Percentiles rank a stretch among this genome's conserved stretches.
Conservation (phyloP, 257 asterid species). For the Verbena officinalis region DNA sequence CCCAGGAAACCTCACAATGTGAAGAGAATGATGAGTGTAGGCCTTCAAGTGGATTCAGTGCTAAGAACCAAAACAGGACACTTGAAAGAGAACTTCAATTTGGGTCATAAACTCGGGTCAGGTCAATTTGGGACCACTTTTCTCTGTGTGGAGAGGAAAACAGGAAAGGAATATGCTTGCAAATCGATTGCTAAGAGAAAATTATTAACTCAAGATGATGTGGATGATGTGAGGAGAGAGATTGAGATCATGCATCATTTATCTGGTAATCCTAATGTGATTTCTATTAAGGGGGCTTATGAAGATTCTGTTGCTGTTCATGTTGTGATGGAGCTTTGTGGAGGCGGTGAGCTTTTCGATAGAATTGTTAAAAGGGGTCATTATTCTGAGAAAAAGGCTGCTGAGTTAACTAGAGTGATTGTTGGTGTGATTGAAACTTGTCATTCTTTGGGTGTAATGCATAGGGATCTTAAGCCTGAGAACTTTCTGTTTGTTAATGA, state of each 20-base stretch:
- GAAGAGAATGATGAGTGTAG: conserved; percentile 60
- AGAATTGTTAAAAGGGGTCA: conserved; percentile 83
- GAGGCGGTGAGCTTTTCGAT: conserved; percentile 90
- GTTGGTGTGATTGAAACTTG: conserved; percentile 81
- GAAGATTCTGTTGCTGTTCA: conserved; percentile 86
- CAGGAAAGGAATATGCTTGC: conserved; percentile 74
- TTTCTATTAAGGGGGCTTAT: conserved; percentile 72
- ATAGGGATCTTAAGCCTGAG: conserved; percentile 88
- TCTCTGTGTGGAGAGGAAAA: conserved; percentile 59
- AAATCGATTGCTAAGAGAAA: conserved; percentile 82
- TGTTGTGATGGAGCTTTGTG: conserved; percentile 84
- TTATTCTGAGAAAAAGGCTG: conserved; percentile 84
- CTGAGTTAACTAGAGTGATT: conserved; percentile 82
- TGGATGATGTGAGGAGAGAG: conserved; percentile 91
- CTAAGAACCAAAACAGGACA: conserved; percentile 69
- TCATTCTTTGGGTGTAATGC: conserved; percentile 91
- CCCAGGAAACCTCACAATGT: conserved; percentile 40
- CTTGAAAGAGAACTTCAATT: conserved; percentile 57
- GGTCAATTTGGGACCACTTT: conserved; percentile 89
- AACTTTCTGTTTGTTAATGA: conserved; percentile 67
- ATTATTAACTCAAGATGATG: conserved; percentile 62
- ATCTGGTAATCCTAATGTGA: conserved; percentile 66
- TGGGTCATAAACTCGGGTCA: conserved; percentile 77
- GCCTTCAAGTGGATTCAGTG: conserved; percentile 76
- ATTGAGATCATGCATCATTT: conserved; percentile 90